A percentile compares a stretch with the other conserved stretches of the same genome.
These are phyloP conservation scores for Persicaria maculosa DNA, from an alignment of 148 eudicot species.

Conservation along the genomic window DNA sequence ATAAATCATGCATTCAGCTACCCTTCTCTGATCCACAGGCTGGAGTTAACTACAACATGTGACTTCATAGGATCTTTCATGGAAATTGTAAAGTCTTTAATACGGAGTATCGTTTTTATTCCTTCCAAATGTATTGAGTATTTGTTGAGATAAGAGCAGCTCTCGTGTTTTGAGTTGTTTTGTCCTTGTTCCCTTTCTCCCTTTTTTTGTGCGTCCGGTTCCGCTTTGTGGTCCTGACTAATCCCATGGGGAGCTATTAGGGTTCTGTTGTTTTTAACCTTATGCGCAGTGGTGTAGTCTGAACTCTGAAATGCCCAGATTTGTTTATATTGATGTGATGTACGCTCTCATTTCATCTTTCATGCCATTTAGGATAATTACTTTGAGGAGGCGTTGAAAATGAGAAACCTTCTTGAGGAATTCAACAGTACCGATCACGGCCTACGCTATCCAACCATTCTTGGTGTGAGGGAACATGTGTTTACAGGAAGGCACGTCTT, in stretches of 20 bases:
- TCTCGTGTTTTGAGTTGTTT: not conserved
- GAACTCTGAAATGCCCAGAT: too few species aligned
- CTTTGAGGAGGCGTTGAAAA: constrained; percentile 96
- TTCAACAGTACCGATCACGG: constrained; percentile 62
- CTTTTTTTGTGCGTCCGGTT: too few species aligned
- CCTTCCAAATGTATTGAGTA: not conserved
- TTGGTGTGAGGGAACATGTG: constrained; percentile 98
- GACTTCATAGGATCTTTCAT: not conserved
- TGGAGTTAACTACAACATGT: not conserved
- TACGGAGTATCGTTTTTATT: not conserved
- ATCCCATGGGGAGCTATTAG: too few species aligned
- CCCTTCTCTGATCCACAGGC: not conserved
- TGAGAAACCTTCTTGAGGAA: constrained; percentile 99
- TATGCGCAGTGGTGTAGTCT: too few species aligned
- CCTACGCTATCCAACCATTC: constrained; percentile 74
- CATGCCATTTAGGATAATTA: constrained; percentile 66
- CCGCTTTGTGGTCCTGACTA: too few species aligned
- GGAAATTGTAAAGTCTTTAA: too few species aligned
- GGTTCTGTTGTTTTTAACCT: too few species aligned
- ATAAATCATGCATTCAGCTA: not conserved
- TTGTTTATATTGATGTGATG: not conserved
- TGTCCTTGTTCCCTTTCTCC: too few species aligned
- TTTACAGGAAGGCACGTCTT: constrained; percentile 84
- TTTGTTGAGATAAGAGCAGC: not conserved
- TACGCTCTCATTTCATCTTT: constrained; percentile 3